Evolutionary conservation across 148 eudicot genomes (phyloP).

Genomic region (Amaranthus hypochondriacus): DNA sequence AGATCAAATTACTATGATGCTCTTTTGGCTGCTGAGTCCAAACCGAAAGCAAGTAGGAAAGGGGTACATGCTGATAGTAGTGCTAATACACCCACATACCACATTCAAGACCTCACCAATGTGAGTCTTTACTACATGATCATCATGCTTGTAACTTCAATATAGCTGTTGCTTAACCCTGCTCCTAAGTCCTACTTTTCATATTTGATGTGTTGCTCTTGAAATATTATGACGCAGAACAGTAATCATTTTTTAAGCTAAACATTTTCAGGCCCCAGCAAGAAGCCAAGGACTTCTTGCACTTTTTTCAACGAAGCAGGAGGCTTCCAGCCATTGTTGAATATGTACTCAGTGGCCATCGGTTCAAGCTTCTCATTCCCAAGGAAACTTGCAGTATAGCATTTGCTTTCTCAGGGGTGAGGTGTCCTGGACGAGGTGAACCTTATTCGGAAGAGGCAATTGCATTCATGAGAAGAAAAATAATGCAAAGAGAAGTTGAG

Average conservation of each 20-base stretch:
- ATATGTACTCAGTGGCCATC: conserved; percentile 88
- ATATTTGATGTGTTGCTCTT: neutral
- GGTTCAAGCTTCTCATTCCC: conserved; percentile 74
- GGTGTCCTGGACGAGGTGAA: conserved; percentile 93
- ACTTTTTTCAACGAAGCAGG: conserved; percentile 64
- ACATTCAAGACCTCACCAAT: conserved; percentile 70
- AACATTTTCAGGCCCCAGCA: conserved; percentile 50
- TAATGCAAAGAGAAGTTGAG: conserved; percentile 98
- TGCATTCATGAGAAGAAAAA: conserved; percentile 87
- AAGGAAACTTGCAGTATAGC: conserved; percentile 91
- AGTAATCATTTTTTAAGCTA: neutral
- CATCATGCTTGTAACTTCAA: neutral
- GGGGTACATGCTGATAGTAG: conserved; percentile 51
- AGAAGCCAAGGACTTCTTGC: conserved; percentile 86
- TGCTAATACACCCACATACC: conserved; percentile 40
- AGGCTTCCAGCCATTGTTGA: conserved; percentile 86
- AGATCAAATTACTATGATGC: conserved; percentile 84
- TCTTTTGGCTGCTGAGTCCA: conserved; percentile 81
- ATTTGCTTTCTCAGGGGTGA: conserved; percentile 82
- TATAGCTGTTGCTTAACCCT: neutral
- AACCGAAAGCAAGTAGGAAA: conserved; percentile 64
- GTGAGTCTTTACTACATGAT: conserved; percentile 33
- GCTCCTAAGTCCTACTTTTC: neutral
- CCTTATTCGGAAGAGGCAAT: conserved; percentile 87
- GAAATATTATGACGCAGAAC: neutral